Conservation (phyloP, 371 early-diverging fungal species). For the Aphelidium insulamus region DNA sequence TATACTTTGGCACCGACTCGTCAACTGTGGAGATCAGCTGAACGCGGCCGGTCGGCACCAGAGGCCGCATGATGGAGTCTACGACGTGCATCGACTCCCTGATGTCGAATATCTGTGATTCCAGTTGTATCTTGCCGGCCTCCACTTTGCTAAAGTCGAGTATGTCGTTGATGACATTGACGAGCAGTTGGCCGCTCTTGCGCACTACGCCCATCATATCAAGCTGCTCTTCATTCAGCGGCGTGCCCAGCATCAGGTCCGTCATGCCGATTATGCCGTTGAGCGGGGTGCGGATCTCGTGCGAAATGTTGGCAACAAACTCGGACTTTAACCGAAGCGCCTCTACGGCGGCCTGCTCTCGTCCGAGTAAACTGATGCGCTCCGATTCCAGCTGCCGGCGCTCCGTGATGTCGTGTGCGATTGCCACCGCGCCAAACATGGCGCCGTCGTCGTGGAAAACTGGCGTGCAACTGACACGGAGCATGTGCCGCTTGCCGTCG, state of each 20-base stretch:
- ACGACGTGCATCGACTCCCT: slow-evolving; percentile 6
- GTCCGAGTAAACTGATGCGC: no score
- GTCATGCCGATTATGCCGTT: slow-evolving; percentile 24
- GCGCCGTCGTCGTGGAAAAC: no score
- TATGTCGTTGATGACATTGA: slow-evolving; percentile 27
- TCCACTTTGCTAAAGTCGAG: slow-evolving; percentile 30
- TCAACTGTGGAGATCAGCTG: slow-evolving; percentile 7
- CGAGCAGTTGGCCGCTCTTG: slow-evolving; percentile 16
- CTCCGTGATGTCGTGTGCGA: no score
- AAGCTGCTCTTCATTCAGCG: slow-evolving; percentile 13
- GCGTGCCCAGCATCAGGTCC: slow-evolving; percentile 16
- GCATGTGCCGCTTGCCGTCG: no score
- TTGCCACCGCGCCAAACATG: no score
- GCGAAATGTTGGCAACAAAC: slow-evolving; percentile 22
- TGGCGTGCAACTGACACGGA: no score
- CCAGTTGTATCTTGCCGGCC: slow-evolving; percentile 21
- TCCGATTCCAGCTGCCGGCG: no score
- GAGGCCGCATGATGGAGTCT: slow-evolving; percentile 2
- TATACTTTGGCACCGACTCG: not conserved
- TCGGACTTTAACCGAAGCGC: no score
- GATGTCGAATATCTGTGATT: slow-evolving; percentile 10
- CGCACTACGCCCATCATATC: slow-evolving; percentile 20
- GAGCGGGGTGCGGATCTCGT: slow-evolving; percentile 21
- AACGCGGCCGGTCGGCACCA: slow-evolving; percentile 10
- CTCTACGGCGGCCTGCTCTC: no score